phyloP scores from a whole-genome alignment of 106 monocot genomes.

The Acorus gramineus region DNA sequence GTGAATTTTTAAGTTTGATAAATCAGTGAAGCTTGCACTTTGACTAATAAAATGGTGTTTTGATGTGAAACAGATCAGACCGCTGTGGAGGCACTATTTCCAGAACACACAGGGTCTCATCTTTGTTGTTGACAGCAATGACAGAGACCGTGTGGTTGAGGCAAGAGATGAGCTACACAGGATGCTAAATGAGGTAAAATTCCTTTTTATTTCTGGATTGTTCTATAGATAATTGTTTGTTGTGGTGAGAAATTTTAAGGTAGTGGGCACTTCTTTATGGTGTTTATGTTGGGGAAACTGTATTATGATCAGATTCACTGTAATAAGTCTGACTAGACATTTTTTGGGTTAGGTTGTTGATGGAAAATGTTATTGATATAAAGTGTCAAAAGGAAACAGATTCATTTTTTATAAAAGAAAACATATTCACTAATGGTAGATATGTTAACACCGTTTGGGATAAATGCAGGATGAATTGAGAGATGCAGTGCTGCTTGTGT shows the following conservation, averaged over 20 bases:
- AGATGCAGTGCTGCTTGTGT: slow-evolving; percentile 33
- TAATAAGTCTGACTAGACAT: too few relatives aligned
- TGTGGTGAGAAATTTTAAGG: too few relatives aligned
- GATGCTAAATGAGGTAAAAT: slow-evolving; percentile 33
- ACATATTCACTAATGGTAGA: too few relatives aligned
- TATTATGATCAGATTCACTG: too few relatives aligned
- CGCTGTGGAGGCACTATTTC: slow-evolving; percentile 40
- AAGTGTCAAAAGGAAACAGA: too few relatives aligned
- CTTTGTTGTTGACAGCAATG: slow-evolving; percentile 35
- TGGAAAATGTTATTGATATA: too few relatives aligned
- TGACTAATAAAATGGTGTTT: too few relatives aligned
- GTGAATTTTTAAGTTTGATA: too few relatives aligned
- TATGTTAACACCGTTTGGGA: neutral
- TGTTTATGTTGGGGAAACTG: too few relatives aligned
- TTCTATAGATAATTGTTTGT: neutral
- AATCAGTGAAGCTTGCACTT: too few relatives aligned
- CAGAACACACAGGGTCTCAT: slow-evolving; percentile 33
- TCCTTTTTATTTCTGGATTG: neutral
- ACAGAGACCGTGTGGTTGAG: slow-evolving; percentile 29
- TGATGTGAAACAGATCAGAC: slow-evolving; percentile 22
- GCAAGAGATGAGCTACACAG: slow-evolving; percentile 38
- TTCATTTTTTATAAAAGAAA: neutral
- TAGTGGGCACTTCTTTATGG: too few relatives aligned
- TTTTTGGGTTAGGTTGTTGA: too few relatives aligned
- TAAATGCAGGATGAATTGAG: slow-evolving; percentile 27